A percentile compares a stretch with the other conserved stretches of the same genome.
phyloP scores from a whole-genome alignment of 2,329 filamentous ascomycete species.

The Botrytis fragariae region DNA sequence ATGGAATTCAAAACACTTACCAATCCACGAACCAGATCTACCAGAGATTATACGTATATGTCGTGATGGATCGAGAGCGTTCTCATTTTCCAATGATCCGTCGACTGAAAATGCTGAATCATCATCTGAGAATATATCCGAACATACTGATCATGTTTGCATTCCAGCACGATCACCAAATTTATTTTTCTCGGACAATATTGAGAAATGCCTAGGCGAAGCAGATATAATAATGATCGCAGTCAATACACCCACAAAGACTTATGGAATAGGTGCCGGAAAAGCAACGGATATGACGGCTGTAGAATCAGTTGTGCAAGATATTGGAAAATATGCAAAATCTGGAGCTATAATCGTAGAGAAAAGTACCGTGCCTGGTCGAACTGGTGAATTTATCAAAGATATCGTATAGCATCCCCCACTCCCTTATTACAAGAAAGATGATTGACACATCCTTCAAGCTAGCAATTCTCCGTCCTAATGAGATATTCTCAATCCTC shows the following conservation, averaged over 20 bases:
- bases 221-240: conserved; percentile 74
- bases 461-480: conserved; percentile 59
- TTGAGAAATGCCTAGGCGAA: conserved; percentile 58
- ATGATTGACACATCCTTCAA: conserved; percentile 36
- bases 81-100: conserved; percentile 43
- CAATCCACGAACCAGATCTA: conserved; percentile 74
- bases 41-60: conserved; percentile 64
- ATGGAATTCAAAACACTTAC: conserved; percentile 72
- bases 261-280: conserved; percentile 65
- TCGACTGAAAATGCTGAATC: conserved; percentile 35
- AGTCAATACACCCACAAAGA: conserved; percentile 79
- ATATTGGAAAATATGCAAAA: conserved; percentile 64
- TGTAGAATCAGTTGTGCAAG: conserved; percentile 66
- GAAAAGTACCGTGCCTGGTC: conserved; percentile 77
- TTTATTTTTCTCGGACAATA: conserved; percentile 70
- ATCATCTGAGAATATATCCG: conserved; percentile 37
- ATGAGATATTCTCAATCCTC: conserved; percentile 68
- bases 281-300: conserved; percentile 70
- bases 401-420: conserved; percentile 52
- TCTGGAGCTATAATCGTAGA: conserved; percentile 73
- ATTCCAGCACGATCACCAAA: conserved; percentile 56
- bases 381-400: conserved; percentile 67
- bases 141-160: conserved; percentile 34
- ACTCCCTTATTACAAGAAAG: conserved; percentile 22
- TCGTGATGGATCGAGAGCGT: conserved; percentile 55